phyloP scores from a whole-genome alignment of 1,139 yeast species.

The Magnusiomyces suaveolens region DNA sequence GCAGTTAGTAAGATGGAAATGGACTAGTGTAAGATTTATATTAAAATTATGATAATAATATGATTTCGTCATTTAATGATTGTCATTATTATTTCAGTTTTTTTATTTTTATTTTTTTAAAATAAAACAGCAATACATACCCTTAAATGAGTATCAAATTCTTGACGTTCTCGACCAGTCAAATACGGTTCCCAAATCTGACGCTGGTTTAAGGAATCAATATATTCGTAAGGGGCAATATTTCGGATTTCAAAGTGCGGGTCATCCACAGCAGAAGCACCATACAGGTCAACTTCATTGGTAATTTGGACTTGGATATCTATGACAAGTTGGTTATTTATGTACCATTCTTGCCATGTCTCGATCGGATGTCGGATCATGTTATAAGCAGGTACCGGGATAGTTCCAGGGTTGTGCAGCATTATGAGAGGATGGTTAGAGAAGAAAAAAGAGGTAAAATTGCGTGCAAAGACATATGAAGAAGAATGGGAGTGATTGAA shows the following conservation, averaged over 20 bases:
- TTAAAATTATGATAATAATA: too few species aligned
- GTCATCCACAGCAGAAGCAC: background rate
- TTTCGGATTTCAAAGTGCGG: conserved; percentile 17
- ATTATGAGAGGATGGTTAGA: background rate
- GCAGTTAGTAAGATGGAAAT: background rate
- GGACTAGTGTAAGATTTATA: background rate
- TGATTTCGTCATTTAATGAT: too few species aligned
- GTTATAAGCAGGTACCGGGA: conserved; percentile 21
- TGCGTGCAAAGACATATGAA: too few species aligned
- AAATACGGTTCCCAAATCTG: conserved; percentile 30
- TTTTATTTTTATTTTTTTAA: background rate
- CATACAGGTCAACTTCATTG: background rate
- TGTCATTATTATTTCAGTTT: background rate
- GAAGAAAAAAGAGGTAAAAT: background rate
- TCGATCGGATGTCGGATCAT: conserved; percentile 28
- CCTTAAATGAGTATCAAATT: conserved; percentile 27
- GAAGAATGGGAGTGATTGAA: too few species aligned
- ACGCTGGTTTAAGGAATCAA: conserved; percentile 28
- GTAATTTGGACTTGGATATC: conserved; percentile 2
- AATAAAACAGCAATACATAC: conserved; percentile 17
- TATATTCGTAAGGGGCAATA: conserved; percentile 28
- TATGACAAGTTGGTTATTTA: conserved; percentile 20
- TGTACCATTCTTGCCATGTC: conserved; percentile 31
- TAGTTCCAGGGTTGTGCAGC: conserved; percentile 1
- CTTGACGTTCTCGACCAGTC: conserved; percentile 29